Percentiles rank a stretch among this genome's conserved stretches.
Conservation (phyloP, 78 protist species). For the Pigoraptor vietnamica region DNA sequence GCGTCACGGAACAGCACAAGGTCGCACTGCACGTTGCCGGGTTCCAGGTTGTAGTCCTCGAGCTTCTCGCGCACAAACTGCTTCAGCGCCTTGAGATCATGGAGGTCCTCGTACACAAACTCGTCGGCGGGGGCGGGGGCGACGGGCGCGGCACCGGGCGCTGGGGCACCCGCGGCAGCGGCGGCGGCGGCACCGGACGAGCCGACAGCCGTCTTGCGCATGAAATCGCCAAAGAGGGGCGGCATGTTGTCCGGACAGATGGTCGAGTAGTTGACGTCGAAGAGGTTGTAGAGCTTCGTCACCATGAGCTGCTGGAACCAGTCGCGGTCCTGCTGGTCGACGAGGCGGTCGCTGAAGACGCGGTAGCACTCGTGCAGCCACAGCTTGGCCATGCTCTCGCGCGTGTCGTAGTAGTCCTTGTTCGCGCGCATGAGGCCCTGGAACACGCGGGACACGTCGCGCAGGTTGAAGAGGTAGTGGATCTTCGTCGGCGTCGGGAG, state of each 20-base stretch:
- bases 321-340: conserved; percentile 62
- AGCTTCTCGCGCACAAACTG: conserved; percentile 37
- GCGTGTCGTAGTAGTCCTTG: conserved; percentile 21
- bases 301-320: conserved; percentile 80
- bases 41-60: conserved; percentile 60
- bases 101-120: conserved; percentile 38
- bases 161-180: not conserved
- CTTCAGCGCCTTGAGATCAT: conserved; percentile 16
- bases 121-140: not conserved
- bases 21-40: conserved; percentile 39
- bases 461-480: conserved; percentile 75
- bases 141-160: not conserved
- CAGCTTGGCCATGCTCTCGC: conserved; percentile 77
- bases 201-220: not conserved
- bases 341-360: conserved; percentile 94
- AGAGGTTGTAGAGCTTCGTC: conserved; percentile 20
- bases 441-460: conserved; percentile 61
- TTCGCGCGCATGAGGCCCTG: conserved; percentile 44
- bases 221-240: conserved; percentile 57
- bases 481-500: conserved; percentile 63
- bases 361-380: conserved; percentile 96
- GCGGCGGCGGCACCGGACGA: not conserved
- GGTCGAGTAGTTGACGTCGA: conserved; percentile 21
- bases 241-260: not conserved
- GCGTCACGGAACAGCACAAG: conserved; percentile 82